Percentiles rank a stretch among this genome's conserved stretches.
Conservation (phyloP, 1,139 yeast species). For the Yamadazyma membranifaciens region DNA sequence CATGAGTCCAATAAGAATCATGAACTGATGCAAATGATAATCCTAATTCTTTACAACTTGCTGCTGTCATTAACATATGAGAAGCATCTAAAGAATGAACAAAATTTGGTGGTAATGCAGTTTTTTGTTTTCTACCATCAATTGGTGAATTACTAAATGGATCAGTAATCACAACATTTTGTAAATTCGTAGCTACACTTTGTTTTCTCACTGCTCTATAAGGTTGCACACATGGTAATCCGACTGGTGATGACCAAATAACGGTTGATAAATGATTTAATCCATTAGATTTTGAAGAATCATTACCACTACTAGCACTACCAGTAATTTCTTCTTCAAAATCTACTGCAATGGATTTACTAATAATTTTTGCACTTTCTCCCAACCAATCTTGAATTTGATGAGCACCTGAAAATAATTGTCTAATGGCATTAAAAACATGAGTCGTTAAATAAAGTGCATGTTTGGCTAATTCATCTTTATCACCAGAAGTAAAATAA, state of each 20-base stretch:
- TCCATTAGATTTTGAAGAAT: constrained; percentile 29
- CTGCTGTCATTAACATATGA: constrained; percentile 91
- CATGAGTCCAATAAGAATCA: constrained; percentile 99
- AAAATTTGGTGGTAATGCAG: constrained; percentile 95
- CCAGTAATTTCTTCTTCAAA: constrained; percentile 24
- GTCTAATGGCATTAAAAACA: constrained; percentile 82
- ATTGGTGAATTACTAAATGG: constrained; percentile 83
- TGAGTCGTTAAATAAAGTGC: constrained; percentile 72
- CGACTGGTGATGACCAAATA: constrained; percentile 96
- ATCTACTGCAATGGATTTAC: constrained; percentile 75
- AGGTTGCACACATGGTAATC: constrained; percentile 94
- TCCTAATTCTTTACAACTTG: constrained; percentile 64
- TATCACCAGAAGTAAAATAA: constrained; percentile 42
- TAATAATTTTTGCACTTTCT: constrained; percentile 76
- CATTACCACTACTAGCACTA: constrained; percentile 9
- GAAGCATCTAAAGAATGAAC: constrained; percentile 96
- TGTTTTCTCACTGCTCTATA: constrained; percentile 68
- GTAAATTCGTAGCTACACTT: constrained; percentile 74
- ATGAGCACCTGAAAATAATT: constrained; percentile 90
- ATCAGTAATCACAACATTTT: constrained; percentile 77
- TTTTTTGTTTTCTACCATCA: constrained; percentile 82
- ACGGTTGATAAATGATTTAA: constrained; percentile 80
- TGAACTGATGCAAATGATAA: constrained; percentile 94
- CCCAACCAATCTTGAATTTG: constrained; percentile 96
- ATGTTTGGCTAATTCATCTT: constrained; percentile 39